Conservation (phyloP, 345 rosid species). For the Murraya paniculata region DNA sequence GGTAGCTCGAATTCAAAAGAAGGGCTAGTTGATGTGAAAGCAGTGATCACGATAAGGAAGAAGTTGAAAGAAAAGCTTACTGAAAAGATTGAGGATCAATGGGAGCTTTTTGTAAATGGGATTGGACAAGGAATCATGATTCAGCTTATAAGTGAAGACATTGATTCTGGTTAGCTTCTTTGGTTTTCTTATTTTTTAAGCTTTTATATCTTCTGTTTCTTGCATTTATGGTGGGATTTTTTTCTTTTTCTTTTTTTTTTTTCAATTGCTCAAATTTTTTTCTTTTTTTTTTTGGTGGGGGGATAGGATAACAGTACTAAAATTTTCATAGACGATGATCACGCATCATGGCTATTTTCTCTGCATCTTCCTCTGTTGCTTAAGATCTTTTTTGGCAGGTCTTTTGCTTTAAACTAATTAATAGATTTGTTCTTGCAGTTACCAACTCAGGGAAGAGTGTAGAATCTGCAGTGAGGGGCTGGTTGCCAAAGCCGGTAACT, state of each 20-base stretch:
- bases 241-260: no score
- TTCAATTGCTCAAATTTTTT: neutral
- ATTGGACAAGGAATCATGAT: constrained; percentile 78
- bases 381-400: neutral
- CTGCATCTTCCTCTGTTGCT: neutral
- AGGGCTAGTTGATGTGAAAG: constrained; percentile 43
- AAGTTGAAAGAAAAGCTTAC: constrained; percentile 70
- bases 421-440: constrained; percentile 34
- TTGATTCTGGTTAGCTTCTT: constrained; percentile 65
- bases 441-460: constrained; percentile 65
- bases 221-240: neutral
- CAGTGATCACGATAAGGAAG: constrained; percentile 70
- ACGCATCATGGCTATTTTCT: neutral
- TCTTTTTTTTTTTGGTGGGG: neutral
- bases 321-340: neutral
- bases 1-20: constrained; percentile 8
- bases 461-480: constrained; percentile 56
- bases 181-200: neutral
- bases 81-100: constrained; percentile 67
- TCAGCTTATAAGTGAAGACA: constrained; percentile 78
- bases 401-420: neutral
- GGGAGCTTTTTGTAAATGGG: constrained; percentile 67
- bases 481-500: constrained; percentile 57
- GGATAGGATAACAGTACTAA: neutral
- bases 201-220: neutral